phyloP scores from a whole-genome alignment of 2,329 filamentous ascomycete genomes.

The Dryadomyces sulphureus region DNA sequence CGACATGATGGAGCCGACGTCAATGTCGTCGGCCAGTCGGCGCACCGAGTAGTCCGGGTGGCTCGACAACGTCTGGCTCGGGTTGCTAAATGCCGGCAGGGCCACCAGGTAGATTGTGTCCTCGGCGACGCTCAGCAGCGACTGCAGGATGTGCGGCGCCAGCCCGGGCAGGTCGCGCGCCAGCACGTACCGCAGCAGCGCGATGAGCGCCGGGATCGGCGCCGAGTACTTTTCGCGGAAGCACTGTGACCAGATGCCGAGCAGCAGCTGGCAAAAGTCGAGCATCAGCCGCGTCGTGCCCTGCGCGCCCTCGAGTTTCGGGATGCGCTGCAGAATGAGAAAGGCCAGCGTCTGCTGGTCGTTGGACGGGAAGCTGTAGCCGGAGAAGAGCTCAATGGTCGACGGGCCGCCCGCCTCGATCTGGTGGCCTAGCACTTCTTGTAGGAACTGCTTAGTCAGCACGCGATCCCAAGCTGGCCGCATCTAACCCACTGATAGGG shows the following conservation, averaged over 20 bases:
- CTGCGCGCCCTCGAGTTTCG: slow-evolving; percentile 33
- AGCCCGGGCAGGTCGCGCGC: slow-evolving; percentile 44
- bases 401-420: slow-evolving; percentile 38
- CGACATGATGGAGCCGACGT: slow-evolving; percentile 47
- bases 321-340: slow-evolving; percentile 52
- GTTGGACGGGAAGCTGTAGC: slow-evolving; percentile 49
- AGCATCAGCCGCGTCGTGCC: slow-evolving; percentile 42
- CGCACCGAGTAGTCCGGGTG: slow-evolving; percentile 25
- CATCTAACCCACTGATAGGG: slow-evolving; percentile 28
- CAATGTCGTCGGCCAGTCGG: slow-evolving; percentile 38
- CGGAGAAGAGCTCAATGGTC: slow-evolving; percentile 53
- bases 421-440: slow-evolving; percentile 49
- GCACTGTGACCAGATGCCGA: slow-evolving; percentile 55
- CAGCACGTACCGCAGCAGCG: slow-evolving; percentile 49
- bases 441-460: slow-evolving; percentile 32
- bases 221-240: slow-evolving; percentile 46
- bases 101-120: slow-evolving; percentile 46
- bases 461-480: no score
- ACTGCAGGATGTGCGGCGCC: slow-evolving; percentile 42
- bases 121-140: slow-evolving; percentile 39
- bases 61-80: slow-evolving; percentile 30
- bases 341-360: slow-evolving; percentile 51
- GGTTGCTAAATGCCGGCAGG: slow-evolving; percentile 36
- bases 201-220: slow-evolving; percentile 50
- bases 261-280: slow-evolving; percentile 47